Evolutionary conservation across 805 yeast species (phyloP).

Genomic region (Helenozyma rhizophorensis): DNA sequence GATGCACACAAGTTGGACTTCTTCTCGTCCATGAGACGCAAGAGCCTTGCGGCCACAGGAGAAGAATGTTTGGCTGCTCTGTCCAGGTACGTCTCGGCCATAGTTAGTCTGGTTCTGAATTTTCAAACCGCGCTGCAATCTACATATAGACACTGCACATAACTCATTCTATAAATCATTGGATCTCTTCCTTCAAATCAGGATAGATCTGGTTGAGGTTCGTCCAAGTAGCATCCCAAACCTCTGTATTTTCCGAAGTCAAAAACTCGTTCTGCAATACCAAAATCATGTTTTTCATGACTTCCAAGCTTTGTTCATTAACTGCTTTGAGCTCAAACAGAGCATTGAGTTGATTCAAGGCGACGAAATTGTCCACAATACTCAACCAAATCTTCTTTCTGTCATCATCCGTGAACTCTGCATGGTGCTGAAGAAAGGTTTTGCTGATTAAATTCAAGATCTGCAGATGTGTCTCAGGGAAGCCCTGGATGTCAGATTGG

Average conservation of each 20-base stretch:
- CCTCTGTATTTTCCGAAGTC: constrained; percentile 15
- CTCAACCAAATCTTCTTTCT: constrained; percentile 30
- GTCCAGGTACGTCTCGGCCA: constrained; percentile 46
- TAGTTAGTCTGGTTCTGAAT: not conserved
- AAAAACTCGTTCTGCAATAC: constrained; percentile 31
- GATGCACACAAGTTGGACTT: constrained; percentile 92
- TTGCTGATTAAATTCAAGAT: constrained; percentile 66
- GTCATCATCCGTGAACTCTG: constrained; percentile 19
- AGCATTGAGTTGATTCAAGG: constrained; percentile 19
- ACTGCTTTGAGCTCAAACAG: constrained; percentile 10
- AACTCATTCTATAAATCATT: too few relatives aligned
- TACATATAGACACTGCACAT: too few relatives aligned
- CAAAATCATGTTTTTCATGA: constrained; percentile 39
- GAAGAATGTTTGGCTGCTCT: constrained; percentile 73
- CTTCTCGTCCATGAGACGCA: constrained; percentile 71
- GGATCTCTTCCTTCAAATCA: constrained; percentile 15
- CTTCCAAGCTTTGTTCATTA: constrained; percentile 33
- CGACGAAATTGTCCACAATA: constrained; percentile 29
- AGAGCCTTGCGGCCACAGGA: constrained; percentile 72
- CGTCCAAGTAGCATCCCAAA: constrained; percentile 33
- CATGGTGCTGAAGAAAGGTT: constrained; percentile 33
- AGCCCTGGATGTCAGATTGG: constrained; percentile 57
- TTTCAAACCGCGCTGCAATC: too few relatives aligned
- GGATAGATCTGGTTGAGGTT: constrained; percentile 28
- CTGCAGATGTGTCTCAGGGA: constrained; percentile 61